Evolutionary conservation across 1,284 basidiomycete species (phyloP).

Genomic region (Ceratobasidium sp.): DNA sequence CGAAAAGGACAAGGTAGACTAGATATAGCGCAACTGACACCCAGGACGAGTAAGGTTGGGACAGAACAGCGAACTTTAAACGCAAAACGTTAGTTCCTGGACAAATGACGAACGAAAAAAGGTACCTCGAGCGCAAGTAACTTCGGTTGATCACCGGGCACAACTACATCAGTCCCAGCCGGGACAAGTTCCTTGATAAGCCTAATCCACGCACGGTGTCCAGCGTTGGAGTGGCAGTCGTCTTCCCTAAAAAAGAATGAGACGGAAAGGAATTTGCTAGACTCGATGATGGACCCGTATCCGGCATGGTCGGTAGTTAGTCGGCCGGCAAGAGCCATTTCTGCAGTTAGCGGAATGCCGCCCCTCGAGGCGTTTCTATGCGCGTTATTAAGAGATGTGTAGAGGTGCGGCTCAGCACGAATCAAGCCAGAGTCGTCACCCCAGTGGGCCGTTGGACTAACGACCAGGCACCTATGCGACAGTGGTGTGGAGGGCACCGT

Average conservation of each 20-base stretch:
- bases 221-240: constrained; percentile 70
- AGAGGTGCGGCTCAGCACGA: constrained; percentile 65
- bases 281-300: constrained; percentile 66
- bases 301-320: constrained; percentile 59
- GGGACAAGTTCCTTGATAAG: constrained; percentile 64
- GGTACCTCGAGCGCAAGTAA: constrained; percentile 76
- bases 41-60: constrained; percentile 59
- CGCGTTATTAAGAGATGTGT: constrained; percentile 65
- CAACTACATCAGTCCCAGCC: constrained; percentile 59
- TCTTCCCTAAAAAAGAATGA: constrained; percentile 81
- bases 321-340: constrained; percentile 77
- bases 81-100: not conserved
- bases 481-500: constrained; percentile 19
- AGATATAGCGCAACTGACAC: constrained; percentile 79
- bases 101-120: constrained; percentile 22
- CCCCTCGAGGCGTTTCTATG: constrained; percentile 64
- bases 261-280: constrained; percentile 71
- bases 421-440: constrained; percentile 66
- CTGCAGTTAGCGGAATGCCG: constrained; percentile 70
- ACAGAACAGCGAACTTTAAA: constrained; percentile 34
- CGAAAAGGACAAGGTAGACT: constrained; percentile 82
- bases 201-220: constrained; percentile 72
- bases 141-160: constrained; percentile 67
- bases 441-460: constrained; percentile 82
- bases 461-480: constrained; percentile 65